phyloP scores from a whole-genome alignment of 2,329 filamentous ascomycete species.

The Stagonosporopsis vannaccii region DNA sequence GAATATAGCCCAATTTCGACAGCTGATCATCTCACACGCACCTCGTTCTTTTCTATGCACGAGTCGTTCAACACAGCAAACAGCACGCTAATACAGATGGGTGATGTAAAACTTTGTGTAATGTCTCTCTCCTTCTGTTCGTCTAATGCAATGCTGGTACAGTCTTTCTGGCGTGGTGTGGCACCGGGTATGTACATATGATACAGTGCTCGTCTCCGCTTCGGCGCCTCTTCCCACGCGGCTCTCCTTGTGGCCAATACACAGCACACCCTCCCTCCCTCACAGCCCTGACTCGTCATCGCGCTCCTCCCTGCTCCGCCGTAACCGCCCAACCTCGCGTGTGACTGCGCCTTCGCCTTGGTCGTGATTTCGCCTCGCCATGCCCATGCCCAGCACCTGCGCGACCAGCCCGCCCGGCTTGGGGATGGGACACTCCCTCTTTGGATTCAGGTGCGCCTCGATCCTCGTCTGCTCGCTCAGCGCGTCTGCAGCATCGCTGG shows the following conservation, averaged over 20 bases:
- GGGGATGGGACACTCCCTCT: conserved; percentile 87
- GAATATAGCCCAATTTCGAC: too few relatives aligned
- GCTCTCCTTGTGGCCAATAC: background rate
- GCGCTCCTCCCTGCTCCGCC: conserved; percentile 7
- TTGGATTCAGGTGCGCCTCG: conserved; percentile 37
- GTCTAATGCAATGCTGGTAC: background rate
- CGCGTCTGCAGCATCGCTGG: conserved; percentile 24
- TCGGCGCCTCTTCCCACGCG: too few relatives aligned
- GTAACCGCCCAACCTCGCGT: background rate
- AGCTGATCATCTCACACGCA: too few relatives aligned
- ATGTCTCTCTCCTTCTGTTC: too few relatives aligned
- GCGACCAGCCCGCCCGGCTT: conserved; percentile 84
- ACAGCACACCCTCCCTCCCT: background rate
- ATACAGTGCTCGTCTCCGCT: background rate
- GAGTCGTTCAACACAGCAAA: too few relatives aligned
- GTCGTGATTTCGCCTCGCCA: conserved; percentile 51
- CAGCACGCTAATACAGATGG: too few relatives aligned
- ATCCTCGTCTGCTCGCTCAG: conserved; percentile 32
- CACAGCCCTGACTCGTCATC: background rate
- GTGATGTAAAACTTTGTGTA: too few relatives aligned
- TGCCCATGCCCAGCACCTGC: conserved; percentile 75
- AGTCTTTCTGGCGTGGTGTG: background rate
- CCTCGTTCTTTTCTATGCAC: too few relatives aligned
- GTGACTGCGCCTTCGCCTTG: background rate
- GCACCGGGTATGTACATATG: background rate